phyloP scores from a whole-genome alignment of 176 grass and related monocot genomes.

The Zea mays region Zm-B73-REFERENCE-NAM-5.0 NC_050100.1:194373001-194373500 shows the following conservation, averaged over 20 bases:
- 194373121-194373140: slow-evolving; percentile 13
- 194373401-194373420: background rate
- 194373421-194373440: background rate
- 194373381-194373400: background rate
- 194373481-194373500: too few species aligned
- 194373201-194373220: slow-evolving; percentile 29
- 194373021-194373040: background rate
- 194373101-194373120: slow-evolving; percentile 35
- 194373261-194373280: background rate
- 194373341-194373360: background rate
- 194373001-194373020: background rate
- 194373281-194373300: background rate
- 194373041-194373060: background rate
- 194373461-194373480: slow-evolving; percentile 36
- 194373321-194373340: background rate
- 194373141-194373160: slow-evolving; percentile 52
- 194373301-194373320: background rate
- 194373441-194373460: slow-evolving; percentile 48
- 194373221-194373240: slow-evolving; percentile 30
- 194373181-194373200: slow-evolving; percentile 14
- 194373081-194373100: slow-evolving; percentile 39
- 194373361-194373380: background rate
- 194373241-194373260: slow-evolving; percentile 21
- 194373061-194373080: slow-evolving; percentile 35
- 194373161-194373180: slow-evolving; percentile 6